Evolutionary conservation across 176 grass and related monocot genomes (phyloP).

Genomic region (Miscanthus lutarioriparius): DNA sequence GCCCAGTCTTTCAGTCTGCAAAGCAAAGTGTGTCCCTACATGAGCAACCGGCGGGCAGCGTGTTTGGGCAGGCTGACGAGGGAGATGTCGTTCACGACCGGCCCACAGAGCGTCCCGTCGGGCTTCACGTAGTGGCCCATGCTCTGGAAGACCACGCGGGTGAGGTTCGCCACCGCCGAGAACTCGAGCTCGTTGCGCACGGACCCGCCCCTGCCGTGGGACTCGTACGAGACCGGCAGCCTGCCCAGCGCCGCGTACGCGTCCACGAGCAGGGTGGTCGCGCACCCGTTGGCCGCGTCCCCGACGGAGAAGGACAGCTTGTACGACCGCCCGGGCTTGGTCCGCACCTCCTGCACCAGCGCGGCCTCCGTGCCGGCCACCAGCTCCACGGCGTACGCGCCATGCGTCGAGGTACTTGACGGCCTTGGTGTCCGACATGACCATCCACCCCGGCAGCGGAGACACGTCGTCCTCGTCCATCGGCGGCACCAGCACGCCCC

Average conservation of each 20-base stretch:
- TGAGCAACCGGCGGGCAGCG: background rate
- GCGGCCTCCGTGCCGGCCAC: slow-evolving; percentile 59
- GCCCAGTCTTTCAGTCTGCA: background rate
- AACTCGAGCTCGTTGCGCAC: slow-evolving; percentile 42
- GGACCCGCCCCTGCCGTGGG: slow-evolving; percentile 44
- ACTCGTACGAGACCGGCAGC: slow-evolving; percentile 37
- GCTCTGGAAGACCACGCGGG: slow-evolving; percentile 56
- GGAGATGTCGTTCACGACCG: slow-evolving; percentile 44
- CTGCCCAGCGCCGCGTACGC: slow-evolving; percentile 41
- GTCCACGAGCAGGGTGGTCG: slow-evolving; percentile 4
- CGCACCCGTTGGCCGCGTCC: slow-evolving; percentile 51
- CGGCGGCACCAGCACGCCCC: slow-evolving; percentile 63
- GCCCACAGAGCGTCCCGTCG: slow-evolving; percentile 65
- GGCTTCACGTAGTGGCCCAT: slow-evolving; percentile 42
- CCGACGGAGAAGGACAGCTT: slow-evolving; percentile 54
- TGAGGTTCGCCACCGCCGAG: slow-evolving; percentile 18
- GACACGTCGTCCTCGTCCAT: slow-evolving; percentile 47
- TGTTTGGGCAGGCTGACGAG: slow-evolving; percentile 33
- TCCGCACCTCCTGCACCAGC: slow-evolving; percentile 57
- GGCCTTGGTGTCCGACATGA: slow-evolving; percentile 55
- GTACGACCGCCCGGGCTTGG: slow-evolving; percentile 38
- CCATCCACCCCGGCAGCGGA: slow-evolving; percentile 47
- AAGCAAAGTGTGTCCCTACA: background rate
- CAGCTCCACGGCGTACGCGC: slow-evolving; percentile 57
- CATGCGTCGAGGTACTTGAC: slow-evolving; percentile 49